Evolutionary conservation across 2,329 filamentous ascomycete species (phyloP).

Genomic region (Periconia digitata): DNA sequence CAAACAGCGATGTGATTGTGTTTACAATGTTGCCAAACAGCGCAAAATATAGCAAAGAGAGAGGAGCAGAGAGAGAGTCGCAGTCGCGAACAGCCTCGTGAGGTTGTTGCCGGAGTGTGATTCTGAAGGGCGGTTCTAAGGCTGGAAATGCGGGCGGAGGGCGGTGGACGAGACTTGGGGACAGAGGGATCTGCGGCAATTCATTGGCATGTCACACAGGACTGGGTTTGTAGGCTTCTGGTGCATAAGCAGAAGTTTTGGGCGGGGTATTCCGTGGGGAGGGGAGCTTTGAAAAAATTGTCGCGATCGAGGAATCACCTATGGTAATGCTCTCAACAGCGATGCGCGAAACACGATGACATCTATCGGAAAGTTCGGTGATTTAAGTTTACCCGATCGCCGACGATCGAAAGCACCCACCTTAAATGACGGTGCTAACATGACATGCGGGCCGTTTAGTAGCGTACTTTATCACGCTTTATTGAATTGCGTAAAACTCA

Average conservation of each 20-base stretch:
- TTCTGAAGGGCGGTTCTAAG: background rate
- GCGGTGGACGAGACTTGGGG: background rate
- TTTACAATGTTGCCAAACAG: conserved; percentile 8
- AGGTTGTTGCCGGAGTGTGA: background rate
- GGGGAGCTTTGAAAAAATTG: background rate
- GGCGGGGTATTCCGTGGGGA: too few species aligned
- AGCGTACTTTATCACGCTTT: background rate
- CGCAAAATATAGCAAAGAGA: conserved; percentile 8
- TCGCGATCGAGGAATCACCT: background rate
- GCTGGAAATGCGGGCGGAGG: background rate
- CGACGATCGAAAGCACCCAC: background rate
- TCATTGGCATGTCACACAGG: conserved; percentile 1
- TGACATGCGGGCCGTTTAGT: background rate
- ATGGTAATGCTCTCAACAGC: background rate
- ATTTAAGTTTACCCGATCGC: background rate
- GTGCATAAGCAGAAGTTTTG: conserved; percentile 4
- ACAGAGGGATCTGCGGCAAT: conserved; percentile 1
- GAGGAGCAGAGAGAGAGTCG: background rate
- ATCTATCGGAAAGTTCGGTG: background rate
- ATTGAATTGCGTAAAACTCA: background rate
- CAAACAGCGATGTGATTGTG: conserved; percentile 14
- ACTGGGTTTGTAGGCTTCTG: background rate
- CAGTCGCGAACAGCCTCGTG: background rate
- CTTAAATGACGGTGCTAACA: background rate
- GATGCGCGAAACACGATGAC: background rate